phyloP scores from a whole-genome alignment of 805 yeast genomes.

The Starmerella ratchasimensis region DNA sequence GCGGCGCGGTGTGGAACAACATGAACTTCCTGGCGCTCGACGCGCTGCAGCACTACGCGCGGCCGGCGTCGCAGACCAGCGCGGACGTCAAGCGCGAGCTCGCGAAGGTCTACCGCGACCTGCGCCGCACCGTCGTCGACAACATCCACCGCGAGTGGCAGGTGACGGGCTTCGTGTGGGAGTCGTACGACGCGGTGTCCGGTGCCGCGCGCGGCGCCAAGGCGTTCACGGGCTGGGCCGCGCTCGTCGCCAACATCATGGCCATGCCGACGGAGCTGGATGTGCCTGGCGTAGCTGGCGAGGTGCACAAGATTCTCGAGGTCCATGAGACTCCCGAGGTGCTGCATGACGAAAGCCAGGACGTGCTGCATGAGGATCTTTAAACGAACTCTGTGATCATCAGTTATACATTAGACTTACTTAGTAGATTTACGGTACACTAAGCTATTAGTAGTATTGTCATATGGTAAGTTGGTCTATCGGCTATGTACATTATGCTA shows the following conservation, averaged over 20 bases:
- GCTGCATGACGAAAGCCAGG: no score
- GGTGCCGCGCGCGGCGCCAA: slow-evolving; percentile 73
- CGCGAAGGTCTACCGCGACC: slow-evolving; percentile 37
- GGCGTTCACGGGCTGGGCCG: slow-evolving; percentile 91
- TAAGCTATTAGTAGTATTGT: no score
- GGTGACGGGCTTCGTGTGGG: slow-evolving; percentile 74
- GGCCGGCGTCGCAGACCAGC: slow-evolving; percentile 24
- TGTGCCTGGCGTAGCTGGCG: slow-evolving; percentile 6
- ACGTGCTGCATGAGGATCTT: no score
- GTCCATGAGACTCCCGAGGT: no score
- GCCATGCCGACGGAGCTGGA: slow-evolving; percentile 47
- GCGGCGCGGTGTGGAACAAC: slow-evolving; percentile 87
- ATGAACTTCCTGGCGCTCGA: slow-evolving; percentile 75
- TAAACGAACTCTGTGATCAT: no score
- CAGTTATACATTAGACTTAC: no score
- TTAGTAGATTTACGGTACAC: no score
- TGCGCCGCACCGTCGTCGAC: slow-evolving; percentile 53
- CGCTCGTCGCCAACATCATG: slow-evolving; percentile 68
- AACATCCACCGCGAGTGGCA: slow-evolving; percentile 61
- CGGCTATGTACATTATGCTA: no score
- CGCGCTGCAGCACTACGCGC: slow-evolving; percentile 44
- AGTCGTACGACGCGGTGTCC: slow-evolving; percentile 65
- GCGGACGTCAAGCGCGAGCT: slow-evolving; percentile 28
- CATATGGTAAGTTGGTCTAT: no score
- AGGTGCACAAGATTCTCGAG: slow-evolving; percentile 4